phyloP scores from a whole-genome alignment of 176 grass and related monocot species.

The Oryza rufipogon region DNA sequence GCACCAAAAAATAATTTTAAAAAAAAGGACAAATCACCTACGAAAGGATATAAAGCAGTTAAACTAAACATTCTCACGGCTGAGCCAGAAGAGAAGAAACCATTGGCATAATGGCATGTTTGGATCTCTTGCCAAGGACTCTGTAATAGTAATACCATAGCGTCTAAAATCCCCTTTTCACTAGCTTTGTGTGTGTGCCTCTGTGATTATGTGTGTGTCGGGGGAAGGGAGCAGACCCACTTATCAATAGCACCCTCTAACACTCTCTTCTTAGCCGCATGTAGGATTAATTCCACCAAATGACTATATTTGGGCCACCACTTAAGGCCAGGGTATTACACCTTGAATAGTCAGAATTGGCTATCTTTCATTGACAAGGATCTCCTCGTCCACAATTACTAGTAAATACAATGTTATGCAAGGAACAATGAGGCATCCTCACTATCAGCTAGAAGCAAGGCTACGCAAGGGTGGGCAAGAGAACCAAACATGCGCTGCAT shows the following conservation, averaged over 20 bases:
- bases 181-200: too few relatives aligned
- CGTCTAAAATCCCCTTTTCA: too few relatives aligned
- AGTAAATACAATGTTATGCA: neutral
- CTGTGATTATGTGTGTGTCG: too few relatives aligned
- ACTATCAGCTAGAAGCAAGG: neutral
- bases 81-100: neutral
- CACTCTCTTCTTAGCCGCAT: too few relatives aligned
- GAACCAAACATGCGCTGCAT: neutral
- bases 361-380: too few relatives aligned
- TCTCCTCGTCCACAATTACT: neutral
- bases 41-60: neutral
- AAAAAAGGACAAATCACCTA: conserved; percentile 15
- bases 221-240: too few relatives aligned
- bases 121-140: too few relatives aligned
- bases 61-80: neutral
- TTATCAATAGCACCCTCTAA: too few relatives aligned
- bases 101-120: too few relatives aligned
- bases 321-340: neutral
- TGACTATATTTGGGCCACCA: neutral
- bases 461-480: neutral
- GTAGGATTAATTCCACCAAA: neutral
- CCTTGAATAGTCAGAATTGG: neutral
- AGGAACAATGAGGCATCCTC: neutral
- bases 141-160: too few relatives aligned
- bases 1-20: conserved; percentile 24